Evolutionary conservation across 371 early-diverging fungal genomes (phyloP), one percentile per base, ranked within the genome.

Genomic region (Paraphysoderma sedebokerense): DNA sequence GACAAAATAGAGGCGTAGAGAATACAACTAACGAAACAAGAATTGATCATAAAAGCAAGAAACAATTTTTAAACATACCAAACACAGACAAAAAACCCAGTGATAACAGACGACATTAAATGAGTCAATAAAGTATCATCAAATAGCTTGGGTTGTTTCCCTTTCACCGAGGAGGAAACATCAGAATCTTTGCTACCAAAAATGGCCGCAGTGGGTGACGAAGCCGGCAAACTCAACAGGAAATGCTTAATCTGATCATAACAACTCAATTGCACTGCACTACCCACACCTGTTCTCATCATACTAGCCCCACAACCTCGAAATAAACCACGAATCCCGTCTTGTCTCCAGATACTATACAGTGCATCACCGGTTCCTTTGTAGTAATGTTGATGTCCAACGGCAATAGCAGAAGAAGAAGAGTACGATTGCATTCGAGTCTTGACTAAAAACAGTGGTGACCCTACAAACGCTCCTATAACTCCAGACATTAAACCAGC

Each of bases 351-450:
- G 46, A 96, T 80, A 17, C 56, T 50, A n/a, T 53, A 44, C 30
- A 92, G 59, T 28, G 83, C 85, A 46, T 63, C 62, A 4, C 70
- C 49, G 5, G 78, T 71, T 17, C 83, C 79, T 26, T 56, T 64
- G 65, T 92, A 90, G 42, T 76, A 59, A 63, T 96, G 93, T 61
- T 96, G 93, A 52, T 76, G 69, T 13, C 97, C 97, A 35, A 92
- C 83, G 13, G 75, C 73, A 1, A 77, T 66, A 24, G 68, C 75
- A 5, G 51, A 63, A 17, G 47, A 50, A 12, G 50, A 27, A 3
- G 89, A 81, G 52, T 77, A 83, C 1, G 89, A 78, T 60, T 95
- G 96, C 75, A 90, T 70, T 28, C 95, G 75, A n/a, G 93, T 95
- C 59, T 96, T 96, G 59, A 93, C 76, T 44, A 96, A 60, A 54